Evolutionary conservation across 345 rosid genomes (phyloP).

Genomic region (rapeseed (Brassica napus)): Da-Ae NC_063448.1:4271001-4271500

Average conservation of each 20-base stretch:
- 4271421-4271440: background rate
- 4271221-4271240: conserved; percentile 12
- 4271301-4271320: background rate
- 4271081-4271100: conserved; percentile 9
- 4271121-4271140: conserved; percentile 6
- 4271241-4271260: background rate
- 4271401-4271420: conserved; percentile 5
- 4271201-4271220: conserved; percentile 79
- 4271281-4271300: background rate
- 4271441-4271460: conserved; percentile 10
- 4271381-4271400: conserved; percentile 1
- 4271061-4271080: conserved; percentile 42
- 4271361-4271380: background rate
- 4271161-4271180: conserved; percentile 98
- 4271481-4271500: conserved; percentile 84
- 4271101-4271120: conserved; percentile 12
- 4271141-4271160: conserved; percentile 67
- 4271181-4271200: conserved; percentile 90
- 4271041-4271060: conserved; percentile 97
- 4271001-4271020: conserved; percentile 91
- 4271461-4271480: conserved; percentile 74
- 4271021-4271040: conserved; percentile 93
- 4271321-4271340: background rate
- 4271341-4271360: conserved; percentile 17
- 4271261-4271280: conserved; percentile 4